phyloP scores from a whole-genome alignment of 495 filamentous ascomycete species.

The Annulohypoxylon stygium region DNA sequence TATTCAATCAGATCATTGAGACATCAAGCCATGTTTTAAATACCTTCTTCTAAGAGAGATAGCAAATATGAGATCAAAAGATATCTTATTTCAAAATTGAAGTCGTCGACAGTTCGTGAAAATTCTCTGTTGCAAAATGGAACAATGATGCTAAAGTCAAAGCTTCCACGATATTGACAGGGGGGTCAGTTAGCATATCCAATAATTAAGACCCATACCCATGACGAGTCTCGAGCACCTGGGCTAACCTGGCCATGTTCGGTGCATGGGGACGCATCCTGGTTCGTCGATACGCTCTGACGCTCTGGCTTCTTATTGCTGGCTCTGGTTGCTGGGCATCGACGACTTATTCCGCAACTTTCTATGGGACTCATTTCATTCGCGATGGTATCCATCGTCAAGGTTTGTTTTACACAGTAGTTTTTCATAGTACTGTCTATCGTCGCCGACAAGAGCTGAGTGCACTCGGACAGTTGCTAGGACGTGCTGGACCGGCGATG shows the following conservation, averaged over 20 bases:
- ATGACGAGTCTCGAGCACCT: constrained; percentile 42
- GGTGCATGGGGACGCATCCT: constrained; percentile 33
- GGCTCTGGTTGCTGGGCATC: constrained; percentile 44
- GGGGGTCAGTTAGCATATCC: constrained; percentile 31
- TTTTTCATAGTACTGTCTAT: neutral
- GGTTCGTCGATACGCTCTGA: constrained; percentile 28
- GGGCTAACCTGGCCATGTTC: constrained; percentile 41
- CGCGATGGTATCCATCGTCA: constrained; percentile 10
- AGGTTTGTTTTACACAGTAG: neutral
- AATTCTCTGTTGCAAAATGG: constrained; percentile 9
- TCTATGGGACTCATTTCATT: constrained; percentile 30
- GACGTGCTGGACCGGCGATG: neutral
- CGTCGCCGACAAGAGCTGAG: constrained; percentile 4
- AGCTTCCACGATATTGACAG: constrained; percentile 41
- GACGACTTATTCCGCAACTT: constrained; percentile 20
- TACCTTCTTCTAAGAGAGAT: neutral
- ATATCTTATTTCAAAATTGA: neutral
- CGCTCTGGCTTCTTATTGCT: constrained; percentile 36
- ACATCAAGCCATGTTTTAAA: neutral
- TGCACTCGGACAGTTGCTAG: neutral
- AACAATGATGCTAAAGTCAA: constrained; percentile 20
- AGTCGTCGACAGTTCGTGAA: neutral
- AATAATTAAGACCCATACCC: constrained; percentile 37
- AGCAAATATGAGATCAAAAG: neutral
- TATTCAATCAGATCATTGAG: neutral